phyloP scores from a whole-genome alignment of 805 yeast genomes.

The Monosporozyma aerobia region DNA sequence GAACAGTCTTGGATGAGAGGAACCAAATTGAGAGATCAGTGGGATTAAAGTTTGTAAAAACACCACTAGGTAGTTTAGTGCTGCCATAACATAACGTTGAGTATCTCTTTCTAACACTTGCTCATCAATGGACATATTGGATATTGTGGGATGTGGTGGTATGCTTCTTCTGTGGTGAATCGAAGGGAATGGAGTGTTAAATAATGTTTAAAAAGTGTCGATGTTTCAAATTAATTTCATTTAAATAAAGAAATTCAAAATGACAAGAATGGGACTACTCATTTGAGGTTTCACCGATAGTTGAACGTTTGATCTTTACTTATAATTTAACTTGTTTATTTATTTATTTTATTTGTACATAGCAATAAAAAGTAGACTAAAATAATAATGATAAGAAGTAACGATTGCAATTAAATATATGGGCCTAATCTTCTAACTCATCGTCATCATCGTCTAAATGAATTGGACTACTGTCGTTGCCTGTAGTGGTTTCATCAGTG shows the following conservation, averaged over 20 bases:
- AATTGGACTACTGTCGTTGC: neutral
- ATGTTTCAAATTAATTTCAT: neutral
- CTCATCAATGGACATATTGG: neutral
- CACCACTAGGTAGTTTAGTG: constrained; percentile 4
- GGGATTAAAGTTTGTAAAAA: constrained; percentile 16
- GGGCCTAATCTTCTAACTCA: constrained; percentile 4
- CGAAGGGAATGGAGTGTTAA: neutral
- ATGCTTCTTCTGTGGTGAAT: no score
- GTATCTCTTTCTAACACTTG: constrained; percentile 4
- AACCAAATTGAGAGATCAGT: constrained; percentile 15
- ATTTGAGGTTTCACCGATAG: neutral
- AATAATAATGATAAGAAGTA: neutral
- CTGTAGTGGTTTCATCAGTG: neutral
- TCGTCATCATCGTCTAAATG: neutral
- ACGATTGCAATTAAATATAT: neutral
- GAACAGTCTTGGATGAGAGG: constrained; percentile 28
- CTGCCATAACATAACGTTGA: constrained; percentile 4
- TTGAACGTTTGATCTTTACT: no score
- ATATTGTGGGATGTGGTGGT: neutral
- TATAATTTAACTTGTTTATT: neutral
- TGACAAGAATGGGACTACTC: neutral
- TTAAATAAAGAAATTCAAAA: neutral
- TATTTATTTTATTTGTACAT: neutral
- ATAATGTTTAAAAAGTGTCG: neutral
- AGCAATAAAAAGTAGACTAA: neutral